These are phyloP conservation scores for Diaporthe ampelina DNA, from an alignment of 2,329 filamentous ascomycete species.

Conservation along the genomic window DNA sequence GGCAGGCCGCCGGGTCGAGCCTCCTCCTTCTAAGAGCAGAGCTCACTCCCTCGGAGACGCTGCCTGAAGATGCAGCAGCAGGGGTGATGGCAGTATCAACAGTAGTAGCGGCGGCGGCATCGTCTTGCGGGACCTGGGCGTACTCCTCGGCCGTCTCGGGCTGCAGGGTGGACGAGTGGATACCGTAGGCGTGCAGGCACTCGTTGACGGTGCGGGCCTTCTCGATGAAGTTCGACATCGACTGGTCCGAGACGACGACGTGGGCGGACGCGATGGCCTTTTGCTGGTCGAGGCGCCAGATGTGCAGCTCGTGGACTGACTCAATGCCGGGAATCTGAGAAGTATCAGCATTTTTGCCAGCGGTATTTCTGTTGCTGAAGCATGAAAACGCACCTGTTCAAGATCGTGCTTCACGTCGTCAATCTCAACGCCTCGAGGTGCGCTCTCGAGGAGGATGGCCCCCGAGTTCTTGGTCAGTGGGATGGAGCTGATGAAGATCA, in stretches of 20 bases:
- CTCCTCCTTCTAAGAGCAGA: conserved; percentile 45
- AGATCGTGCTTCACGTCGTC: conserved; percentile 78
- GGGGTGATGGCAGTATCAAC: conserved; percentile 14
- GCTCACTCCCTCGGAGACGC: conserved; percentile 38
- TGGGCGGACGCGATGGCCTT: conserved; percentile 80
- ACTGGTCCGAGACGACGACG: conserved; percentile 71
- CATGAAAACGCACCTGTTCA: conserved; percentile 64
- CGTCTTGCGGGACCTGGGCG: conserved; percentile 10
- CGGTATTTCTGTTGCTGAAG: too few species aligned
- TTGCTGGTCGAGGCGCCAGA: conserved; percentile 80
- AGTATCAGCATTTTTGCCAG: too few species aligned
- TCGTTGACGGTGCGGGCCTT: conserved; percentile 74
- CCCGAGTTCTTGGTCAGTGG: conserved; percentile 75
- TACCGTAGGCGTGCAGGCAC: conserved; percentile 80
- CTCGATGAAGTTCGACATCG: conserved; percentile 70
- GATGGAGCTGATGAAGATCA: conserved; percentile 76
- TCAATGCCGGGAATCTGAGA: conserved; percentile 73
- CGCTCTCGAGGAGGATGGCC: conserved; percentile 76
- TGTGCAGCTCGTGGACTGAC: conserved; percentile 79
- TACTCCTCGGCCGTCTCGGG: conserved; percentile 64
- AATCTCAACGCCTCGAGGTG: conserved; percentile 70
- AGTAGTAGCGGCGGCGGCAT: conserved; percentile 30
- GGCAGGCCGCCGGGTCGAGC: conserved; percentile 57
- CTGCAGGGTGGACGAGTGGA: conserved; percentile 80
- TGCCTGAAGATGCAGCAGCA: not conserved